Evolutionary conservation across 139 green algal genomes (phyloP), one percentile per base, ranked within the genome.

Genomic region (Tetratostichococcus sp.): DNA sequence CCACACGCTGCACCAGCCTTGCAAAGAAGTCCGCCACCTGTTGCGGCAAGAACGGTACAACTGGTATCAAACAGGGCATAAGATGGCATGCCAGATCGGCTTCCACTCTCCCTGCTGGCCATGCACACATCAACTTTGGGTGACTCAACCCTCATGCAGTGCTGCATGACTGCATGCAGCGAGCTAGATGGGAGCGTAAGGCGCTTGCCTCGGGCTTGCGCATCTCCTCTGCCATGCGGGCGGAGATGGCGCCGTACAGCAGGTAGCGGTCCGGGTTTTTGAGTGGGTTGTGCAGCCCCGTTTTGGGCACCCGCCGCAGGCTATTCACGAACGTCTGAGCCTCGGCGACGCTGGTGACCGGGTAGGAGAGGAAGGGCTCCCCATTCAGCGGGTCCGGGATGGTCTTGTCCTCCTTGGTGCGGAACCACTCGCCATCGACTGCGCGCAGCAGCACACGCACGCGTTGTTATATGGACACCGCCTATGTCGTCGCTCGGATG

Each of bases 281-380:
- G 66, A 96, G 76, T 0, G 94, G 93, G 84, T 98, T 98, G 86
- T 98, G 94, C 72, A 95, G 72, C 4, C 94, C 94, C 23, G 81
- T 85, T 80, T 98, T 98, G 68, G 92, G 88, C 28, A 90, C 85
- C 0, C 80, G 30, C 11, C 79, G 75, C 73, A 98, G 76, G 81
- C 85, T 91, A 1, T 83, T 42, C 17, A 98, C 81, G 75, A 95
- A 98, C 19, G 88, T 83, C 62, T 84, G 69, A 0, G 74, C 69
- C 34, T 77, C 70, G 22, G 65, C 14, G 19, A 30, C 73, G 69
- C 68, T 59, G 0, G 33, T 93, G 75, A 96, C 86, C 3, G 92
- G 88, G 22, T 90, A 77, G 19, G 71, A 65, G 23, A 95, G 78
- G 74, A 97, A 96, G 14, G 75, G 57, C 66, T 96, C 80, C 28